A percentile compares a stretch with the other conserved stretches of the same genome.
Evolutionary conservation across 306 rosid species (phyloP).

Genomic region (Prunus salicina): DNA sequence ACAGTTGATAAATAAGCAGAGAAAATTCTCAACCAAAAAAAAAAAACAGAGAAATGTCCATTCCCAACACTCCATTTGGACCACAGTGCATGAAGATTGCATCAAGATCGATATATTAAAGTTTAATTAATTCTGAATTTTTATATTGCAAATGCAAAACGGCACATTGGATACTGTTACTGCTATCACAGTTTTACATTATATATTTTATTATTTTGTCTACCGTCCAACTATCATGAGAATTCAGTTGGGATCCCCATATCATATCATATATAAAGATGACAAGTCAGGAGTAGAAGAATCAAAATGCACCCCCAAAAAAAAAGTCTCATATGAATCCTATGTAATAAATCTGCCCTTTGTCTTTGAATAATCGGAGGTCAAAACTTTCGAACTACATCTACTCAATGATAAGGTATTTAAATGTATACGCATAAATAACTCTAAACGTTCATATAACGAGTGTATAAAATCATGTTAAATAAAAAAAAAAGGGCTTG

Average conservation of each 20-base stretch:
- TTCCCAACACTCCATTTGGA: no score
- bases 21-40: no score
- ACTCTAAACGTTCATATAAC: no score
- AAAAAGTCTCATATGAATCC: neutral
- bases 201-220: neutral
- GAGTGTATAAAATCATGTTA: no score
- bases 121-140: neutral
- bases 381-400: neutral
- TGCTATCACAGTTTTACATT: neutral
- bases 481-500: no score
- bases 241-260: constrained; percentile 8
- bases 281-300: neutral
- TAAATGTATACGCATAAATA: no score
- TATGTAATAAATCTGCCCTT: neutral
- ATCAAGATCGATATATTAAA: neutral
- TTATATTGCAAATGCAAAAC: neutral
- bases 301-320: neutral
- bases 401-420: neutral
- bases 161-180: constrained; percentile 4
- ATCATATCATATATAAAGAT: no score
- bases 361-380: neutral
- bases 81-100: neutral
- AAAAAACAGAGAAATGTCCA: no score
- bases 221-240: neutral
- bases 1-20: neutral